These are phyloP conservation scores for Trypanosomatidae sp. DNA, from an alignment of 208 protist genomes.

Conservation along the genomic window DNA sequence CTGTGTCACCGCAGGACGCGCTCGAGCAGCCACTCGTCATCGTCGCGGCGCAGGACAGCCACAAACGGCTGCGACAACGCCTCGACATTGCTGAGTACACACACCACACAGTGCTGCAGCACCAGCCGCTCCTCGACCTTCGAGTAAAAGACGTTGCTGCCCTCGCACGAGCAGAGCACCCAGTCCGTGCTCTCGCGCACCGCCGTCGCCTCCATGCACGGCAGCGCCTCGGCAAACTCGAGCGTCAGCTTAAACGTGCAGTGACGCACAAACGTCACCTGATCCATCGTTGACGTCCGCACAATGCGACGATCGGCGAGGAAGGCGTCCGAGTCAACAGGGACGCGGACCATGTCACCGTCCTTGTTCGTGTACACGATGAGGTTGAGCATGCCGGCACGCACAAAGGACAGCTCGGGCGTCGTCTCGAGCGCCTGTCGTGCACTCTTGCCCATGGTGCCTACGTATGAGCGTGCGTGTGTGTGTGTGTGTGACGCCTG, in stretches of 20 bases:
- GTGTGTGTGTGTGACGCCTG: too few species aligned
- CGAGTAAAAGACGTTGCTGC: constrained; percentile 51
- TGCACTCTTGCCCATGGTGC: constrained; percentile 31
- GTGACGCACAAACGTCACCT: constrained; percentile 40
- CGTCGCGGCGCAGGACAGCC: constrained; percentile 25
- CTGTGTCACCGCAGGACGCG: constrained; percentile 19
- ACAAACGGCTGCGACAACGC: constrained; percentile 37
- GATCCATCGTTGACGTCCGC: constrained; percentile 44
- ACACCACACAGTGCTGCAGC: constrained; percentile 45
- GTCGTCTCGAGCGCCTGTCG: constrained; percentile 26
- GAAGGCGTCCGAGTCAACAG: constrained; percentile 25
- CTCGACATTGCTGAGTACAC: constrained; percentile 44
- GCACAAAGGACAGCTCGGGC: constrained; percentile 43
- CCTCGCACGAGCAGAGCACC: constrained; percentile 50
- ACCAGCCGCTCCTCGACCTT: constrained; percentile 60
- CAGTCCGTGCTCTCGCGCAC: constrained; percentile 75
- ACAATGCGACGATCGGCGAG: constrained; percentile 35
- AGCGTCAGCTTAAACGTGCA: constrained; percentile 60
- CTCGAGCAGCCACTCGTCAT: constrained; percentile 55
- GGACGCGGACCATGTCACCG: constrained; percentile 9
- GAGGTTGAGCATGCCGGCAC: constrained; percentile 47
- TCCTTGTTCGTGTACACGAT: constrained; percentile 29
- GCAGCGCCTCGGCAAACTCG: constrained; percentile 39
- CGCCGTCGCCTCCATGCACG: constrained; percentile 48
- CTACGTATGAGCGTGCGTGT: too few species aligned